A percentile compares a stretch with the other conserved stretches of the same genome.
Evolutionary conservation across 2,329 filamentous ascomycete species (phyloP).

Genomic region (Kalaharituber pfeilii): DNA sequence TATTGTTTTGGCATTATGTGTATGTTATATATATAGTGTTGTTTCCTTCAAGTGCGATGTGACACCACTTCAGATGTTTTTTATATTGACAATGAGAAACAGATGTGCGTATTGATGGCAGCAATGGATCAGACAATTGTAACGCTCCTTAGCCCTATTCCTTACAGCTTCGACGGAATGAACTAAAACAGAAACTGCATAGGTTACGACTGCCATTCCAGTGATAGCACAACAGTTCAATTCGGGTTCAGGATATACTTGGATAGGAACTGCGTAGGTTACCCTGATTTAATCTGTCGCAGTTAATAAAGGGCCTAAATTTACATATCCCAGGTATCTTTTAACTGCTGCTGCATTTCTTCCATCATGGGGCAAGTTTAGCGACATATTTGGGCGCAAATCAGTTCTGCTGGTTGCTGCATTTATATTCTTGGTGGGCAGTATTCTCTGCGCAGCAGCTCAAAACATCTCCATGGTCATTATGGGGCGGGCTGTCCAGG

Average conservation of each 20-base stretch:
- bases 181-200: not conserved
- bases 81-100: too few relatives aligned
- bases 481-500: slow-evolving; percentile 39
- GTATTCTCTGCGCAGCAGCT: slow-evolving; percentile 37
- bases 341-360: slow-evolving; percentile 31
- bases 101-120: slow-evolving; percentile 22
- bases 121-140: slow-evolving; percentile 23
- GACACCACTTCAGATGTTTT: not conserved
- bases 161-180: too few relatives aligned
- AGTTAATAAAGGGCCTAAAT: too few relatives aligned
- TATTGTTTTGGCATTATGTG: slow-evolving; percentile 23
- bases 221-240: slow-evolving; percentile 46
- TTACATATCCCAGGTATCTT: too few relatives aligned
- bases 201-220: slow-evolving; percentile 48
- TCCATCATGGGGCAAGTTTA: slow-evolving; percentile 26
- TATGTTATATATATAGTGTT: slow-evolving; percentile 15
- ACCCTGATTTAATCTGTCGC: not conserved
- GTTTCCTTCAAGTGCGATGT: too few relatives aligned
- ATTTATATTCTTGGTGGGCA: slow-evolving; percentile 43
- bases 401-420: slow-evolving; percentile 43
- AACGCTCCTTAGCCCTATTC: too few relatives aligned
- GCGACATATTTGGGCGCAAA: slow-evolving; percentile 51
- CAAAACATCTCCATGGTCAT: slow-evolving; percentile 37
- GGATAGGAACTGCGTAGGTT: slow-evolving; percentile 60
- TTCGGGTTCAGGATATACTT: slow-evolving; percentile 53